Conservation (phyloP, 2,329 filamentous ascomycete species). For the Hypoxylon sp. region DNA sequence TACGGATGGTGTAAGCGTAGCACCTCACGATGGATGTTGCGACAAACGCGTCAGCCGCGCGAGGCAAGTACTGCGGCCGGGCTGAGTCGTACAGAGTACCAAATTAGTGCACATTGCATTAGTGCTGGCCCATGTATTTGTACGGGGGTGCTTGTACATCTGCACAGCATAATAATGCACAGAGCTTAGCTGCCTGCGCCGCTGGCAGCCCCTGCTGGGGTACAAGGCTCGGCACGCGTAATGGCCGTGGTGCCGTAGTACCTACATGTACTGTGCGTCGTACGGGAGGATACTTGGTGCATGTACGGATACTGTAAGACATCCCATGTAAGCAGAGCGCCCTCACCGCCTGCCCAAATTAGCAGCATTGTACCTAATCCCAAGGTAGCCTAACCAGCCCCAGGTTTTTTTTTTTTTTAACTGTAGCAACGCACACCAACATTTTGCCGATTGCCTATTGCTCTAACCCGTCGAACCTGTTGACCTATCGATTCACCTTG, state of each 20-base stretch:
- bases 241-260: neutral
- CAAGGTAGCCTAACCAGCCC: neutral
- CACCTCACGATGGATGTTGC: constrained; percentile 20
- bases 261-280: too few species aligned
- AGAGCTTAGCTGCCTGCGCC: constrained; percentile 22
- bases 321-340: neutral
- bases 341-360: constrained; percentile 34
- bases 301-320: too few species aligned
- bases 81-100: constrained; percentile 20
- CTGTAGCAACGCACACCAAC: constrained; percentile 7
- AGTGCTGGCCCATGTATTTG: too few species aligned
- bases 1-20: constrained; percentile 13
- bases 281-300: too few species aligned
- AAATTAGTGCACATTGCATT: neutral
- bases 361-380: neutral
- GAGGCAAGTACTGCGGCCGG: constrained; percentile 19
- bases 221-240: neutral
- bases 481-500: constrained; percentile 8
- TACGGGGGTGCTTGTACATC: too few species aligned
- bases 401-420: too few species aligned
- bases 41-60: constrained; percentile 34
- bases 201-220: constrained; percentile 4
- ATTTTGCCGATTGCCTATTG: constrained; percentile 21
- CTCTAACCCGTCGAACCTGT: neutral
- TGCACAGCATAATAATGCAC: constrained; percentile 8